phyloP scores from a whole-genome alignment of 371 early-diverging fungal genomes.

The Batkoa obscura region DNA sequence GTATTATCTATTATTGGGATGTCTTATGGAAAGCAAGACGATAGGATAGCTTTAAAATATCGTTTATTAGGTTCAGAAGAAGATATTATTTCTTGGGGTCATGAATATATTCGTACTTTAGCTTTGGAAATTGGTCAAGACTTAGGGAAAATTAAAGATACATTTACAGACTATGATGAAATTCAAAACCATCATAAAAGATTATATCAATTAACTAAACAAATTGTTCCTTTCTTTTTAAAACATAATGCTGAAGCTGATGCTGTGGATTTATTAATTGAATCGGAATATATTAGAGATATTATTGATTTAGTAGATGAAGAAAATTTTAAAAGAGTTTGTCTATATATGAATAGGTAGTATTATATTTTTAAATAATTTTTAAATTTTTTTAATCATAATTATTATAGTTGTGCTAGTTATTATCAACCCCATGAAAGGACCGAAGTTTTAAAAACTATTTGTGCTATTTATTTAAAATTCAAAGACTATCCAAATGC shows the following conservation, averaged over 20 bases:
- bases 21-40: constrained; percentile 76
- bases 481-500: constrained; percentile 65
- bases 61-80: constrained; percentile 62
- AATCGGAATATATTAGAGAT: constrained; percentile 64
- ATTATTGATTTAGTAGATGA: constrained; percentile 67
- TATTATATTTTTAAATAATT: neutral
- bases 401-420: constrained; percentile 53
- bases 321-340: constrained; percentile 84
- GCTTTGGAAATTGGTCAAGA: constrained; percentile 2
- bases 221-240: constrained; percentile 85
- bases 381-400: neutral
- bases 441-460: constrained; percentile 58
- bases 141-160: neutral
- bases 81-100: constrained; percentile 90
- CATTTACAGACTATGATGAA: neutral
- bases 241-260: constrained; percentile 95
- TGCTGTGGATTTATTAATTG: constrained; percentile 85
- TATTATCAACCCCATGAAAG: constrained; percentile 85
- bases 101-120: constrained; percentile 64
- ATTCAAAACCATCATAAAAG: constrained; percentile 17
- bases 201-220: constrained; percentile 46
- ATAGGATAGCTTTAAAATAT: constrained; percentile 67
- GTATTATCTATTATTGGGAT: constrained; percentile 90
- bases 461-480: constrained; percentile 74
- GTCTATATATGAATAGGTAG: constrained; percentile 81